Percentiles rank a stretch among this genome's conserved stretches.
Conservation (phyloP, 768 basidiomycete species). For the Cyclocybe aegerita region DNA sequence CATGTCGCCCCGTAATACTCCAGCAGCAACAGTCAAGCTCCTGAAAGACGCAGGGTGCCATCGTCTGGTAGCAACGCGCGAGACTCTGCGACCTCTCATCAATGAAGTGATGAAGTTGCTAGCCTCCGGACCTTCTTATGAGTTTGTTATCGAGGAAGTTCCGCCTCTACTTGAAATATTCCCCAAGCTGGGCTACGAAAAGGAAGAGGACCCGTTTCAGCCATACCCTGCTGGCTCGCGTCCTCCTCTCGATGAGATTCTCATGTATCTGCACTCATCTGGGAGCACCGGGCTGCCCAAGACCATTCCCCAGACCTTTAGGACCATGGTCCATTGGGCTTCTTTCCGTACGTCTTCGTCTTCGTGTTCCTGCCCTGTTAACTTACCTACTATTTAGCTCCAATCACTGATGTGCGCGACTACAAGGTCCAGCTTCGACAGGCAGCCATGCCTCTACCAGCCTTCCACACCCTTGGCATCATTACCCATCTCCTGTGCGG, state of each 20-base stretch:
- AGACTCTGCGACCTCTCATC: constrained; percentile 27
- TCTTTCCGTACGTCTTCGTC: constrained; percentile 28
- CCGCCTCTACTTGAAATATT: constrained; percentile 31
- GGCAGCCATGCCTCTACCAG: constrained; percentile 30
- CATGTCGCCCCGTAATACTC: constrained; percentile 38
- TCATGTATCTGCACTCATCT: constrained; percentile 46
- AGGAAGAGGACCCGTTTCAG: constrained; percentile 22
- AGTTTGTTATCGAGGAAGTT: constrained; percentile 29
- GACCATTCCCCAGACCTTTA: constrained; percentile 34
- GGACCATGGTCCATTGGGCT: constrained; percentile 30
- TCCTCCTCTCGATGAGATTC: constrained; percentile 20
- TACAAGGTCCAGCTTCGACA: constrained; percentile 20
- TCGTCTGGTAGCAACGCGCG: constrained; percentile 34
- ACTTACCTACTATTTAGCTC: not conserved
- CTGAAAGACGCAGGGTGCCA: constrained; percentile 36
- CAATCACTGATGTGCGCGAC: constrained; percentile 13
- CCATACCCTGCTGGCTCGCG: constrained; percentile 20
- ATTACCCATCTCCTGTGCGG: constrained; percentile 28
- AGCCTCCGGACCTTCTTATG: constrained; percentile 10
- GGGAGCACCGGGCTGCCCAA: constrained; percentile 50
- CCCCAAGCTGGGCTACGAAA: constrained; percentile 39
- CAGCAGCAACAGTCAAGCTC: constrained; percentile 31
- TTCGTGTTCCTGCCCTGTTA: not conserved
- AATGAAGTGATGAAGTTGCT: constrained; percentile 25
- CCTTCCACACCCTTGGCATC: constrained; percentile 39